These are phyloP conservation scores for Stylosanthes scabra DNA, from an alignment of 331 rosid genomes.

Conservation along the genomic window DNA sequence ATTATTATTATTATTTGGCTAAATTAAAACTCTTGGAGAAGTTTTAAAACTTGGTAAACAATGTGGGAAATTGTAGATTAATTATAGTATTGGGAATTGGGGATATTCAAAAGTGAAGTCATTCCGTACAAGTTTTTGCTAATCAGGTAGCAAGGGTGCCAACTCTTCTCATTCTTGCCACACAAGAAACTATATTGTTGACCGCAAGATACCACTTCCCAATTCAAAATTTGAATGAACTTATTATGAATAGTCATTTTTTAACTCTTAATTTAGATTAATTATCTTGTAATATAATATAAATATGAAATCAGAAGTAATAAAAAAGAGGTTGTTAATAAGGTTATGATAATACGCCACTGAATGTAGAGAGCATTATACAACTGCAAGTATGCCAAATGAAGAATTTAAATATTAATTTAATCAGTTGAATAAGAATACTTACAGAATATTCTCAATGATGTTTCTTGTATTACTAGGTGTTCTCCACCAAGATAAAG, in stretches of 20 bases:
- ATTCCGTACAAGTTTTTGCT: conserved; percentile 15
- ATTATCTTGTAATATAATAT: too few species aligned
- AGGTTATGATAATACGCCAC: too few species aligned
- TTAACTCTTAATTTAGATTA: background rate
- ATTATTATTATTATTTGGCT: too few species aligned
- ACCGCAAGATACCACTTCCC: background rate
- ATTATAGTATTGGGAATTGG: background rate
- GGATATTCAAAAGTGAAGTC: background rate
- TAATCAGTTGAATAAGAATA: background rate
- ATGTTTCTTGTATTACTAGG: background rate
- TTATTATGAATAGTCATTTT: background rate
- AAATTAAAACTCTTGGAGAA: too few species aligned
- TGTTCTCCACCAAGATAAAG: conserved; percentile 1
- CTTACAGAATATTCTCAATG: background rate
- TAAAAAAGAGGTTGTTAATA: too few species aligned
- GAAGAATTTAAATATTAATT: background rate
- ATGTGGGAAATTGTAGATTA: too few species aligned
- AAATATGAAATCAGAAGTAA: too few species aligned
- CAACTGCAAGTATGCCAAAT: background rate
- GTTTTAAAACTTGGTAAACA: too few species aligned
- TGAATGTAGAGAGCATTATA: too few species aligned
- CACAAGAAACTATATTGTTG: background rate
- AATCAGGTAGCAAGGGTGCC: background rate
- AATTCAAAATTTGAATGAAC: background rate
- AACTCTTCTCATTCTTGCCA: background rate